phyloP scores from a whole-genome alignment of 2,329 filamentous ascomycete species.

The Neofusicoccum umdonicola region DNA sequence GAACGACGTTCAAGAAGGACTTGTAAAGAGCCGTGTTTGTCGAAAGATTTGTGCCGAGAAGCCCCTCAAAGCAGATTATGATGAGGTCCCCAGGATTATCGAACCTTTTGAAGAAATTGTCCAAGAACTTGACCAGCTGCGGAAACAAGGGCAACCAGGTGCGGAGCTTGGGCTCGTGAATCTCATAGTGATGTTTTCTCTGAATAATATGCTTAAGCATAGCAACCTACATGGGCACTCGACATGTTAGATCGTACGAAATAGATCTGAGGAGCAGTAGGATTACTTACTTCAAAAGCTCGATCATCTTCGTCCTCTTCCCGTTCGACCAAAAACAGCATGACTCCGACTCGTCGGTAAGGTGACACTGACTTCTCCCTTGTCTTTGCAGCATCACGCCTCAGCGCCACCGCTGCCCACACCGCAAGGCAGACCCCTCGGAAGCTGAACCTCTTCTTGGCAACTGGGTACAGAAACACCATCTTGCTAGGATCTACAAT shows the following conservation, averaged over 20 bases:
- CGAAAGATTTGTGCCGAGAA: neutral
- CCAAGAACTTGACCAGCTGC: neutral
- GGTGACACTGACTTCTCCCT: neutral
- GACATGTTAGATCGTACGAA: too few species aligned
- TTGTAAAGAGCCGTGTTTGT: neutral
- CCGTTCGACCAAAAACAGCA: neutral
- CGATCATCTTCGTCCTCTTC: too few species aligned
- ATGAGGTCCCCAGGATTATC: neutral
- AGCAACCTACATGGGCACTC: too few species aligned
- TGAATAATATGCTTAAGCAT: too few species aligned
- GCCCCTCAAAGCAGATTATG: neutral
- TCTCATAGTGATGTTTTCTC: neutral
- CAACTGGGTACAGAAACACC: neutral
- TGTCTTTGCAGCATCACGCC: neutral
- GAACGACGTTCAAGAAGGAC: neutral
- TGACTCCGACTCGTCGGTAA: neutral
- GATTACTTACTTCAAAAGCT: too few species aligned
- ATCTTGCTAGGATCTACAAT: neutral
- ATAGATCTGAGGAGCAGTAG: too few species aligned
- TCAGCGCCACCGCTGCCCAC: neutral
- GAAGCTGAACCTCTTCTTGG: neutral
- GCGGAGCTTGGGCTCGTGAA: neutral
- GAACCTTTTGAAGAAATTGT: neutral
- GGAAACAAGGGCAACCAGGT: neutral
- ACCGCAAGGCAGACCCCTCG: neutral